Conservation (phyloP, 176 grass and related monocot species). For the Musa schizocarpa region DNA sequence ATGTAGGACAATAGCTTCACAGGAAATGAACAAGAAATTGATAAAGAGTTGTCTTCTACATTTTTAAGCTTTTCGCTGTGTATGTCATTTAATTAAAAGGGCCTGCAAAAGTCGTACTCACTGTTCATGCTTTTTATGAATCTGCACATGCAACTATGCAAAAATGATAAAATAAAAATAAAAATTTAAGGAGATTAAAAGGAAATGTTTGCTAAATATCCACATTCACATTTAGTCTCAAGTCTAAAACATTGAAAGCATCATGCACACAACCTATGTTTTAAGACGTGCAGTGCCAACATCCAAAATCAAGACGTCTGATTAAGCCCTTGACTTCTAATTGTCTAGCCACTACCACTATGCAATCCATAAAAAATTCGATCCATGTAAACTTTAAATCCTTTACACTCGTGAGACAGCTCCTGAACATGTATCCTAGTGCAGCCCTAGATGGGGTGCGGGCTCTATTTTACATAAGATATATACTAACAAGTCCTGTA, state of each 20-base stretch:
- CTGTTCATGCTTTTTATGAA: not conserved
- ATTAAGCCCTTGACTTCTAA: not conserved
- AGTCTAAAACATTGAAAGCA: not conserved
- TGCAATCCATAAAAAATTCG: too few relatives aligned
- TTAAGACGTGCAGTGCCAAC: not conserved
- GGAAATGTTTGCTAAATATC: not conserved
- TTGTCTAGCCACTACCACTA: not conserved
- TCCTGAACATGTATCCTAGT: not conserved
- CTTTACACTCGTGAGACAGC: not conserved
- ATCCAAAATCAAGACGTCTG: not conserved
- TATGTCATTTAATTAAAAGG: not conserved
- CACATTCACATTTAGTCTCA: not conserved
- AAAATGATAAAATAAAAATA: too few relatives aligned
- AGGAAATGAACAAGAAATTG: not conserved
- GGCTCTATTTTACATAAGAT: too few relatives aligned
- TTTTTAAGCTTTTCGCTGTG: not conserved
- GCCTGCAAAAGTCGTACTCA: not conserved
- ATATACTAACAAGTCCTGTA: too few relatives aligned
- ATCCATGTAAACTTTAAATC: too few relatives aligned
- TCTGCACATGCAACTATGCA: not conserved
- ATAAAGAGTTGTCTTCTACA: not conserved
- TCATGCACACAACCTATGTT: not conserved
- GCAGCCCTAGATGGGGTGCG: too few relatives aligned
- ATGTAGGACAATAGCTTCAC: not conserved
- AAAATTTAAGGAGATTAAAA: not conserved